A percentile compares a stretch with the other conserved stretches of the same genome.
Conservation (phyloP, 1,139 yeast genomes). For the Hyphopichia buzzinii region DNA sequence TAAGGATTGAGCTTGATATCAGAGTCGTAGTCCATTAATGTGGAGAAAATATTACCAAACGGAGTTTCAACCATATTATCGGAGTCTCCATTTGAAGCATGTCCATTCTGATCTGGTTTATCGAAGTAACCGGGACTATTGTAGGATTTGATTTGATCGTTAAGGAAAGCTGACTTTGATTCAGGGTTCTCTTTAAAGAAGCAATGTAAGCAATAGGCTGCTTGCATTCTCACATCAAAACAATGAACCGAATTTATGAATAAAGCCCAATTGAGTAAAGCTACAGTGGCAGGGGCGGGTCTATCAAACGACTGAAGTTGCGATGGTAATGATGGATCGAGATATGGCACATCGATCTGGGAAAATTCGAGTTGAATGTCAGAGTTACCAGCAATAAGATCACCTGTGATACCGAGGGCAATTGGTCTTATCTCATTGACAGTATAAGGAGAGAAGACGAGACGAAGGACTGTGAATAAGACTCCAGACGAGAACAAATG, state of each 20-base stretch:
- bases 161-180: constrained; percentile 60
- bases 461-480: constrained; percentile 60
- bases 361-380: constrained; percentile 68
- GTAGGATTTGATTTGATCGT: constrained; percentile 59
- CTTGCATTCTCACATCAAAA: constrained; percentile 76
- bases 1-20: constrained; percentile 81
- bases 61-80: constrained; percentile 18
- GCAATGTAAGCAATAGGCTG: constrained; percentile 64
- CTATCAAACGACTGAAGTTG: constrained; percentile 33
- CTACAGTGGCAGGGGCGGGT: constrained; percentile 65
- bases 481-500: constrained; percentile 62
- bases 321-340: constrained; percentile 75
- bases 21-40: constrained; percentile 75
- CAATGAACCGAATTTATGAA: constrained; percentile 76
- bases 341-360: constrained; percentile 84
- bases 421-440: constrained; percentile 62
- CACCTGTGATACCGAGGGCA: constrained; percentile 75
- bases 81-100: constrained; percentile 5
- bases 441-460: constrained; percentile 65
- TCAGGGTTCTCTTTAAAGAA: constrained; percentile 64
- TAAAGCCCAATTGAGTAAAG: constrained; percentile 80
- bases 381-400: constrained; percentile 63
- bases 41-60: constrained; percentile 57
- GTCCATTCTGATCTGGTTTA: constrained; percentile 6
- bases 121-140: constrained; percentile 22